Evolutionary conservation across 495 filamentous ascomycete species (phyloP).

Genomic region (Lophiostoma macrostomum): DNA sequence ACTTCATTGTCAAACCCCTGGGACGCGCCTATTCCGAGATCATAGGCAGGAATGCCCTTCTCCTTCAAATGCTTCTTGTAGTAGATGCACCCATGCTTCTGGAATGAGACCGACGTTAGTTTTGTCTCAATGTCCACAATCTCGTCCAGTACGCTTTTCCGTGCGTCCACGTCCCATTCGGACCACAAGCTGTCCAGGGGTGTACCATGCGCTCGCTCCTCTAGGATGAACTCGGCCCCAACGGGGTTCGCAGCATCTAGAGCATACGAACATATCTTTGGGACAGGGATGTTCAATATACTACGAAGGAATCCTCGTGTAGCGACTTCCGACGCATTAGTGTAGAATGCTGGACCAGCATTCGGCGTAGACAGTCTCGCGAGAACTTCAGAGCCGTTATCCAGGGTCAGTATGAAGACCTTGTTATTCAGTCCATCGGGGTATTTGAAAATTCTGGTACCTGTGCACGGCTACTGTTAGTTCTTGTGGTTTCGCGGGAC

Average conservation of each 20-base stretch:
- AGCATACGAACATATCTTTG: conserved; percentile 8
- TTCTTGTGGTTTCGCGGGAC: conserved; percentile 5
- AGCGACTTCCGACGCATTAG: conserved; percentile 41
- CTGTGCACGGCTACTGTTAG: conserved; percentile 25
- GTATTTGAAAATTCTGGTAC: conserved; percentile 40
- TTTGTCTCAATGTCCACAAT: conserved; percentile 44
- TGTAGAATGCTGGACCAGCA: conserved; percentile 36
- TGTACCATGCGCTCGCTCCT: conserved; percentile 9
- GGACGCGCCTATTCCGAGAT: conserved; percentile 1
- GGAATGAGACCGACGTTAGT: conserved; percentile 40
- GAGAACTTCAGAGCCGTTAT: conserved; percentile 43
- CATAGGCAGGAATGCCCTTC: conserved; percentile 5
- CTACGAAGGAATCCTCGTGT: conserved; percentile 42
- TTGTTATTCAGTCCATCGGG: conserved; percentile 42
- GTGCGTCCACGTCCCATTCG: conserved; percentile 36
- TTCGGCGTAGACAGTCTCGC: conserved; percentile 43
- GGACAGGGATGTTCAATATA: conserved; percentile 27
- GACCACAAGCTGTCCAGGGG: conserved; percentile 5
- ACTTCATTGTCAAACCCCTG: background rate
- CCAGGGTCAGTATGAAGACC: conserved; percentile 43
- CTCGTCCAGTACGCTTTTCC: conserved; percentile 39
- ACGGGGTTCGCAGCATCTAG: conserved; percentile 8
- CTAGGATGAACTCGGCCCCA: conserved; percentile 18
- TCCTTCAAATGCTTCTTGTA: conserved; percentile 42
- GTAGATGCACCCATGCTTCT: conserved; percentile 44